Evolutionary conservation across 2,329 filamentous ascomycete genomes (phyloP).

Genomic region (Aureobasidium mangrovei): DNA sequence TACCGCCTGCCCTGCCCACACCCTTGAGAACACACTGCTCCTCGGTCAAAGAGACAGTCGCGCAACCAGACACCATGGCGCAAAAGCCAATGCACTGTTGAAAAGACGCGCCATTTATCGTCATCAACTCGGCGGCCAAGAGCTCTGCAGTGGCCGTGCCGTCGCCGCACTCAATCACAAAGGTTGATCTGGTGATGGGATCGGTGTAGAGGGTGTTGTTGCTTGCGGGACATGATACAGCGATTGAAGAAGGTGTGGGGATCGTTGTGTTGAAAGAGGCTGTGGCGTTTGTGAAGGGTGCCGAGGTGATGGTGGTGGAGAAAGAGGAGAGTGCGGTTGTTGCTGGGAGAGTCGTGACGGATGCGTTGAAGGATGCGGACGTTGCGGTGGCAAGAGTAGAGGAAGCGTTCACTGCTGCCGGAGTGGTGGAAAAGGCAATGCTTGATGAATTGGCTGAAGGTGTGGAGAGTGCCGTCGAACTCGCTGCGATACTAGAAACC

Average conservation of each 20-base stretch:
- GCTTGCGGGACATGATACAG: background rate
- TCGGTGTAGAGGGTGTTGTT: background rate
- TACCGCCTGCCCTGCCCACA: background rate
- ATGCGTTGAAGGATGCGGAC: background rate
- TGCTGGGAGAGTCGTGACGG: background rate
- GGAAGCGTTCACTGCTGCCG: background rate
- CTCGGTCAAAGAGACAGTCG: background rate
- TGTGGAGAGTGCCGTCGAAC: background rate
- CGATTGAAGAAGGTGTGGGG: background rate
- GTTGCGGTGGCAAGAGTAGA: background rate
- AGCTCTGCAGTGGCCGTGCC: background rate
- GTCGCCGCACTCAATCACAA: background rate
- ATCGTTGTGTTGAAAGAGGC: background rate
- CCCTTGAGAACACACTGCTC: background rate
- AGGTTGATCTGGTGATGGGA: background rate
- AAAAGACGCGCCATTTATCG: background rate
- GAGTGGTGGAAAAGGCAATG: background rate
- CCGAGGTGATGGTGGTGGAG: background rate
- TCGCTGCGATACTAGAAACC: background rate
- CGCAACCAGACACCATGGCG: background rate
- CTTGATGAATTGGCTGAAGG: background rate
- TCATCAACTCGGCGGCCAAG: background rate
- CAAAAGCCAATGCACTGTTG: background rate
- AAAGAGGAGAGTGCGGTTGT: background rate
- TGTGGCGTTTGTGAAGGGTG: slow-evolving; percentile 1